Percentiles rank a stretch among this genome's conserved stretches.
Evolutionary conservation across 306 rosid genomes (phyloP).

Genomic region (Gynostemma pentaphyllum): DNA sequence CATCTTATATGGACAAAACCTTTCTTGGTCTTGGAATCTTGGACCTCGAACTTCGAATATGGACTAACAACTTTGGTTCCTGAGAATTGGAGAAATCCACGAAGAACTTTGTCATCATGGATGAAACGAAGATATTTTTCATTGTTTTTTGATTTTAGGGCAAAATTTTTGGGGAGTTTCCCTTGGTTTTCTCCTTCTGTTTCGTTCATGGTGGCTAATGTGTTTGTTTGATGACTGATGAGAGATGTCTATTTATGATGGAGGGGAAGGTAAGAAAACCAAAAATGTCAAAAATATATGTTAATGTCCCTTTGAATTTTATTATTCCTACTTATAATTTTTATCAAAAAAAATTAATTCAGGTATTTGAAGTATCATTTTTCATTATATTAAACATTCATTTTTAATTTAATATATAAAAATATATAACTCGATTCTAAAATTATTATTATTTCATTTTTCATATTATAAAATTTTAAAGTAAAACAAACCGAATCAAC

Average conservation of each 20-base stretch:
- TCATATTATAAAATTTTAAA: too few species aligned
- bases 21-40: neutral
- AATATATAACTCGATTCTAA: too few species aligned
- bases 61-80: neutral
- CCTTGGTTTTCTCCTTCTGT: neutral
- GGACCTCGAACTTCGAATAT: neutral
- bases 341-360: too few species aligned
- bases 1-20: slow-evolving; percentile 9
- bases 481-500: too few species aligned
- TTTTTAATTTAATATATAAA: too few species aligned
- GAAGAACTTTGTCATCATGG: neutral
- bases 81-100: neutral
- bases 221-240: neutral
- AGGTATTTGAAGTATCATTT: too few species aligned
- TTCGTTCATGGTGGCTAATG: neutral
- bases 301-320: too few species aligned
- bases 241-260: neutral
- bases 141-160: neutral
- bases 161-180: neutral
- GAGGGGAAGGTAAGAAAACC: too few species aligned
- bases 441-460: too few species aligned
- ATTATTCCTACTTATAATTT: too few species aligned
- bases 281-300: too few species aligned
- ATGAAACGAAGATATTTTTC: neutral
- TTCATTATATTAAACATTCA: too few species aligned